phyloP scores from a whole-genome alignment of 2,329 filamentous ascomycete genomes.

The Thielaviopsis populi region DNA sequence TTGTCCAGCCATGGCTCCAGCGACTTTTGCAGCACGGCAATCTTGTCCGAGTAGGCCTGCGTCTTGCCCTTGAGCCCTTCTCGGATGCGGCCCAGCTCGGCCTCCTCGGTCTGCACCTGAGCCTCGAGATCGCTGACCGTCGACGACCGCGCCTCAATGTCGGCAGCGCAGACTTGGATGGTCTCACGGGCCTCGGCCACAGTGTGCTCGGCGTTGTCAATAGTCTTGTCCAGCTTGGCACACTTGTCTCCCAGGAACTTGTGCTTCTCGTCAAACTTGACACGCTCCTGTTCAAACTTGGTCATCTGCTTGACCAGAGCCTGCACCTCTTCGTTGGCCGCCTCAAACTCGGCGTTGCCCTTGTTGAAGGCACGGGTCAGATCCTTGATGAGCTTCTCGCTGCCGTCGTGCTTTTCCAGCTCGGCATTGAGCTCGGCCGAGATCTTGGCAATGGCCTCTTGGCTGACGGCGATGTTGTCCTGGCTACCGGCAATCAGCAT shows the following conservation, averaged over 20 bases:
- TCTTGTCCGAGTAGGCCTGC: conserved; percentile 83
- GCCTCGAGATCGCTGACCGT: conserved; percentile 65
- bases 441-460: conserved; percentile 83
- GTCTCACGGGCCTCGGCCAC: conserved; percentile 60
- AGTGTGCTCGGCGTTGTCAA: conserved; percentile 59
- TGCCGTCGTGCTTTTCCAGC: conserved; percentile 80
- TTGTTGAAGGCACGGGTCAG: conserved; percentile 73
- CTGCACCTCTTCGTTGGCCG: conserved; percentile 68
- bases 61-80: conserved; percentile 90
- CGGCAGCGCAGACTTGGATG: conserved; percentile 60
- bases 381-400: conserved; percentile 76
- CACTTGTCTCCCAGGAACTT: conserved; percentile 85
- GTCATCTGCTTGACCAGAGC: conserved; percentile 70
- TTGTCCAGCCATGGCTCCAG: conserved; percentile 94
- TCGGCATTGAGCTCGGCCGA: conserved; percentile 75
- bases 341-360: conserved; percentile 69
- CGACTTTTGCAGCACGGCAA: conserved; percentile 80
- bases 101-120: conserved; percentile 62
- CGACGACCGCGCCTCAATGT: conserved; percentile 60
- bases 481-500: conserved; percentile 77
- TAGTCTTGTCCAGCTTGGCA: conserved; percentile 86
- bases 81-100: conserved; percentile 66
- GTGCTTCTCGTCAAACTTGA: conserved; percentile 95
- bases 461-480: conserved; percentile 75
- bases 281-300: conserved; percentile 87